Conservation (phyloP, 2,329 filamentous ascomycete species). For the Sarocladium kiliense region DNA sequence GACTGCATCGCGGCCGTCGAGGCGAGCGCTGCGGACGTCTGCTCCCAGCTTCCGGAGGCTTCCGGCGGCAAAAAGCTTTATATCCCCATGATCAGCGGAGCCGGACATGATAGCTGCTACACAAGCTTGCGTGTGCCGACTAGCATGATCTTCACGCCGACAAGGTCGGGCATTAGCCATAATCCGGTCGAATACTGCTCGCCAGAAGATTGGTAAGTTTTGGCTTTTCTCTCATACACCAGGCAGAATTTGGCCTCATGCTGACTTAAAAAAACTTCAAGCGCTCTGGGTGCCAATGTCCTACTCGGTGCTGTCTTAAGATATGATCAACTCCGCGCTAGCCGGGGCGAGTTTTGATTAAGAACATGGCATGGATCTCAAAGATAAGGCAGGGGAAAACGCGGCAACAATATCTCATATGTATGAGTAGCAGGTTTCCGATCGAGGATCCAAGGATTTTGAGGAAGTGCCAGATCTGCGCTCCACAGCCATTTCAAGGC, state of each 20-base stretch:
- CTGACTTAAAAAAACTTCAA: background rate
- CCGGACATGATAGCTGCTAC: slow-evolving; percentile 28
- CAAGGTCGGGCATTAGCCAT: slow-evolving; percentile 26
- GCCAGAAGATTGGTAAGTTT: slow-evolving; percentile 21
- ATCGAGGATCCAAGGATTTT: too few species aligned
- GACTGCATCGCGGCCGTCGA: slow-evolving; percentile 58
- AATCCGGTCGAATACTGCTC: slow-evolving; percentile 20
- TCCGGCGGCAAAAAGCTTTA: slow-evolving; percentile 20
- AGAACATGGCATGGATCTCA: background rate
- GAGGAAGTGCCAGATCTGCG: too few species aligned
- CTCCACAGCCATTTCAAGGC: too few species aligned
- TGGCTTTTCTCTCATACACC: background rate
- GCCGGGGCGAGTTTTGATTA: background rate
- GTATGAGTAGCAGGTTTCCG: too few species aligned
- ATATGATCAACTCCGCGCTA: slow-evolving; percentile 14
- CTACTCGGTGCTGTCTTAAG: slow-evolving; percentile 18
- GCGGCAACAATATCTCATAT: too few species aligned
- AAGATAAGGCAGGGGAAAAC: too few species aligned
- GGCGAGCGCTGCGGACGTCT: slow-evolving; percentile 45
- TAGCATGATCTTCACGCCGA: slow-evolving; percentile 28
- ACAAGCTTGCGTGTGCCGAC: slow-evolving; percentile 23
- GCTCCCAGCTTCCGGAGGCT: slow-evolving; percentile 25
- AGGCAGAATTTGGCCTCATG: background rate
- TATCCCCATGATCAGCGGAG: slow-evolving; percentile 23
- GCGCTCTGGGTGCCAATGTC: slow-evolving; percentile 21